Conservation (phyloP, 2,329 filamentous ascomycete species). For the Colletotrichum sp. region DNA sequence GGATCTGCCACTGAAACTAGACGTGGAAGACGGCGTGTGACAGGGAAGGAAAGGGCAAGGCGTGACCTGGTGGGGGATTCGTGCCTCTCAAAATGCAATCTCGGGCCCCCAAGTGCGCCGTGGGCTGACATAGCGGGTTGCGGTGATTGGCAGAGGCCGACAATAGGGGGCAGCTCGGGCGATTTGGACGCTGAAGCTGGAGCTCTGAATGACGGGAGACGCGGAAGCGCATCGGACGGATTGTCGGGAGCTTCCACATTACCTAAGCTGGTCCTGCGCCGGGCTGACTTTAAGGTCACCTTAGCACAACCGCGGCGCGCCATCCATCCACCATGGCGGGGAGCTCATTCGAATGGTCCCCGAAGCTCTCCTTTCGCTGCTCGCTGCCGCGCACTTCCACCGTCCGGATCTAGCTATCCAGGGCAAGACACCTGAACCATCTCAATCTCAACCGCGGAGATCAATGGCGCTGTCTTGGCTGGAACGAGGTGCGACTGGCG, state of each 20-base stretch:
- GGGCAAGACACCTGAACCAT: not conserved
- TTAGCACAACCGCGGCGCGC: not conserved
- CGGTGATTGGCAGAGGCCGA: conserved; percentile 4
- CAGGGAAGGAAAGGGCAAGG: not conserved
- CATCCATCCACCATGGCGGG: not conserved
- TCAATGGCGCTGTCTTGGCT: conserved; percentile 2
- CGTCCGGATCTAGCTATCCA: not conserved
- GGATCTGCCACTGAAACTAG: not conserved
- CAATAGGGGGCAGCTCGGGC: not conserved
- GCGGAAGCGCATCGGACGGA: not conserved
- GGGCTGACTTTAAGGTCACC: not conserved
- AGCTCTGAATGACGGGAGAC: not conserved
- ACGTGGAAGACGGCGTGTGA: not conserved
- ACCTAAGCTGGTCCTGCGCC: not conserved
- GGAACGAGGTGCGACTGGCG: not conserved
- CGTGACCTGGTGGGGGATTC: not conserved
- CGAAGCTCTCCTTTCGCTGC: not conserved
- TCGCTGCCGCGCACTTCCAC: not conserved
- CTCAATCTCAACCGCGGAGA: not conserved
- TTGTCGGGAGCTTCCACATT: not conserved
- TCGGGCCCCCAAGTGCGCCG: not conserved
- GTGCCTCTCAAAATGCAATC: not conserved
- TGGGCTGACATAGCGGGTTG: conserved; percentile 1
- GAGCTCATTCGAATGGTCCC: not conserved
- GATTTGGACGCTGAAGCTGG: not conserved